Base-by-base conservation (phyloP, 2,329 filamentous ascomycete species). In the Hymenoscyphus repandus region DNA sequence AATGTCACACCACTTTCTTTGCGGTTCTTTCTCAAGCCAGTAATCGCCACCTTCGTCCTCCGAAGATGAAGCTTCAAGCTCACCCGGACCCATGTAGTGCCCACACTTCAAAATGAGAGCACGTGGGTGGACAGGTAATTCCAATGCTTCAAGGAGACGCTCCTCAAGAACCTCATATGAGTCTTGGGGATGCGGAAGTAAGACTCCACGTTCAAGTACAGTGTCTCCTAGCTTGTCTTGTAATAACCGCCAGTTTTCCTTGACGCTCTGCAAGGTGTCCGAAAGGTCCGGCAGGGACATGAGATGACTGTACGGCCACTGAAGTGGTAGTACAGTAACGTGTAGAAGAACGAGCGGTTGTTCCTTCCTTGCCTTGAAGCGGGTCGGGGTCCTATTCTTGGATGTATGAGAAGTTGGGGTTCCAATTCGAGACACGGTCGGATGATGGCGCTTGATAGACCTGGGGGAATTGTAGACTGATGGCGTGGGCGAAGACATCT, bases 131-230 rank as follows among this genome's bases (percentile, higher is more conserved):
- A 83, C 72, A 1, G 82, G 83, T 13, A 92, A 72, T 65, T 90
- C 87, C 41, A 91, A 69, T 1, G 85, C 83, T 66, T 91, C 87
- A 2, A 91, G 71, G 32, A 92, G 73, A 27, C 87, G 75, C 69
- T 91, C 88, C 68, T 92, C 86, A 0, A 93, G 76, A 50, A 89
- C 70, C 66, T 91, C 88, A 62, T 88, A 92, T 65, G 91, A 88
- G 50, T 85, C 85, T 58, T 88, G 80, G 1, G 88, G 88, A 64
- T 93, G 89, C 1, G 86, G 81, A 6, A 93, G 76, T 39, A 93
- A 72, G 32, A 93, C 76, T 2, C 86, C 88, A 18, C 88, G 78
- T 63, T 87, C 79, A 56, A 87, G 76, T 10, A 90, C 81, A 0
- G 86, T 88, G 45, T 90, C 86, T 1, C 81, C 82, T 3, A 88